Evolutionary conservation across 192 early-diverging fungal species (phyloP).

Genomic region (Radiomyces spectabilis): DNA sequence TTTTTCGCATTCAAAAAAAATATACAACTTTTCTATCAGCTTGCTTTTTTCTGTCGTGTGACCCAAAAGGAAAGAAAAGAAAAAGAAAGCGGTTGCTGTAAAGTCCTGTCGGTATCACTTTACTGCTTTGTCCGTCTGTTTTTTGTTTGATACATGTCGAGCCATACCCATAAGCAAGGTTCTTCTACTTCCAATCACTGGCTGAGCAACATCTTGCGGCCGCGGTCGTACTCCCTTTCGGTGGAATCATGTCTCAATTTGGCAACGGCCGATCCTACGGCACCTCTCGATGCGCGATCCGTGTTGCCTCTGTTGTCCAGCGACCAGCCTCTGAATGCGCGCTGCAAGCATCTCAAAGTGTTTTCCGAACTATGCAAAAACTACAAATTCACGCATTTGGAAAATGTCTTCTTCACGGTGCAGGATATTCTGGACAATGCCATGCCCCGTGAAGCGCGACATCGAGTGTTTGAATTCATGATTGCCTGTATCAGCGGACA

Average conservation of each 20-base stretch:
- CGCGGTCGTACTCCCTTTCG: slow-evolving; percentile 15
- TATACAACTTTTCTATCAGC: no score
- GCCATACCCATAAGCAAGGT: slow-evolving; percentile 1
- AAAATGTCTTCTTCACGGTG: slow-evolving; percentile 45
- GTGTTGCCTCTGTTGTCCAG: slow-evolving; percentile 34
- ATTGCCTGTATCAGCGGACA: slow-evolving; percentile 48
- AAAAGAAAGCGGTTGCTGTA: no score
- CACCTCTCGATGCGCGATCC: slow-evolving; percentile 43
- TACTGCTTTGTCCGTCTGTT: background rate
- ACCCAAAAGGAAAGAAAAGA: background rate
- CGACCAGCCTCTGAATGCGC: slow-evolving; percentile 26
- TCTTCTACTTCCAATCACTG: slow-evolving; percentile 10
- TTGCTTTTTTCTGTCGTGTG: background rate
- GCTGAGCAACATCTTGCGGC: slow-evolving; percentile 23
- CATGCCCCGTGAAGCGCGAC: slow-evolving; percentile 41
- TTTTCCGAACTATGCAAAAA: slow-evolving; percentile 34
- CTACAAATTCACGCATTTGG: slow-evolving; percentile 45
- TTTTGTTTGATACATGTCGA: background rate
- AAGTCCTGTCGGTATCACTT: no score
- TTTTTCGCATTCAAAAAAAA: background rate
- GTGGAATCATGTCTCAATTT: slow-evolving; percentile 29
- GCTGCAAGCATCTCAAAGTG: slow-evolving; percentile 39
- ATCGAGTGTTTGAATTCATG: slow-evolving; percentile 51
- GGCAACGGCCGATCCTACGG: slow-evolving; percentile 9
- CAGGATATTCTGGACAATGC: slow-evolving; percentile 35